Evolutionary conservation across 768 basidiomycete genomes (phyloP).

Genomic region (Hericium erinaceus): DNA sequence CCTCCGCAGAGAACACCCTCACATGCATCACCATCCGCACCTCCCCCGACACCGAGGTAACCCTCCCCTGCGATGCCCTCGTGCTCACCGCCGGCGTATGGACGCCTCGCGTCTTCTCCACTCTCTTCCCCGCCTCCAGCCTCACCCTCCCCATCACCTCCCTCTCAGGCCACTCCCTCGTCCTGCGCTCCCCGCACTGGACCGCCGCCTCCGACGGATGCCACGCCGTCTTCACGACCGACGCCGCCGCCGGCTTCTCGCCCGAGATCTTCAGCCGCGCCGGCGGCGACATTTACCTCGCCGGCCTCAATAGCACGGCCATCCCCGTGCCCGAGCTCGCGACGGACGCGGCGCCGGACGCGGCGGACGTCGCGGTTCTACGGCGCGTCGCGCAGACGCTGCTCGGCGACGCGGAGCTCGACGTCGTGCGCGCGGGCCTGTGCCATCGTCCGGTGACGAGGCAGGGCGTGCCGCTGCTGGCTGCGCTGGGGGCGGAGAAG

Average conservation of each 20-base stretch:
- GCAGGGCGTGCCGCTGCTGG: slow-evolving; percentile 24
- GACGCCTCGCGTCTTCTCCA: slow-evolving; percentile 24
- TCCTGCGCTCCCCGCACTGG: slow-evolving; percentile 20
- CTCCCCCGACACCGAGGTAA: slow-evolving; percentile 2
- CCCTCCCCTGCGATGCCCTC: slow-evolving; percentile 22
- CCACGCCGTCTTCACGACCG: slow-evolving; percentile 24
- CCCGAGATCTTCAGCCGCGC: slow-evolving; percentile 25
- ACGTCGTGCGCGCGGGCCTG: slow-evolving; percentile 18
- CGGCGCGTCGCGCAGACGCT: slow-evolving; percentile 8
- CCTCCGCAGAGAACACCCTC: slow-evolving; percentile 12
- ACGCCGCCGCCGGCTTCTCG: slow-evolving; percentile 19
- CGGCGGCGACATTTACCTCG: slow-evolving; percentile 23
- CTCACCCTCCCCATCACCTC: slow-evolving; percentile 20
- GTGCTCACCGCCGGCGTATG: slow-evolving; percentile 29
- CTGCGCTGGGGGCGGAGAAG: slow-evolving; percentile 18
- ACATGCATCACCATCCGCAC: slow-evolving; percentile 3
- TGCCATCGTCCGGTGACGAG: slow-evolving; percentile 29
- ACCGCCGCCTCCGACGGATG: slow-evolving; percentile 10
- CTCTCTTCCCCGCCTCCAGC: slow-evolving; percentile 23
- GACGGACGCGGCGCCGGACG: slow-evolving; percentile 9
- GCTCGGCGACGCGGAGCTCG: slow-evolving; percentile 15
- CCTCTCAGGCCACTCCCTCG: slow-evolving; percentile 22
- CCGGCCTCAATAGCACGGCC: slow-evolving; percentile 21
- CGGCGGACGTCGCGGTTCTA: slow-evolving; percentile 8
- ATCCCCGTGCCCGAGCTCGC: slow-evolving; percentile 19